Base-by-base conservation (phyloP, 2,329 filamentous ascomycete genomes). In the Diaporthe eres region DNA sequence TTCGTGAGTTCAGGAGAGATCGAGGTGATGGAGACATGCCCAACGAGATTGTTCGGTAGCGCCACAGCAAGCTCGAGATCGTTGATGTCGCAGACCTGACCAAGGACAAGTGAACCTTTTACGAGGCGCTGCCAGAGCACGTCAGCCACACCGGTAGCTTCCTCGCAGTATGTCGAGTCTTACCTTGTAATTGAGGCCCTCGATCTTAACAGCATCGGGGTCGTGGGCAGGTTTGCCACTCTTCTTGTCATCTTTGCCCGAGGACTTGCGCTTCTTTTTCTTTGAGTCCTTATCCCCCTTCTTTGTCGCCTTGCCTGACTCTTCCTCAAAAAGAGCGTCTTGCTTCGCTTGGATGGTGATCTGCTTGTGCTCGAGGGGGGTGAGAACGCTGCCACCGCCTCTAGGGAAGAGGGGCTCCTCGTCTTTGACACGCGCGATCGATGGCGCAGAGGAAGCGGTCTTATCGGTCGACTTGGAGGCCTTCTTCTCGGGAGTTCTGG, bases 281-380 rank as follows among this genome's bases (percentile, higher is more conserved):
- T 90, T 91, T 79, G 81, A 85, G 71, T 80, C 80, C 80, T 85
- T 85, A 17, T 83, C 83, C 57, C 80, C 78, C 73, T 86, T 87
- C 77, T 89, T 87, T 39, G 85, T 82, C 58, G 86, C 85, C 74
- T 89, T 88, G 70, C 87, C 85, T 65, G 90, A 91, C 79, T 93
- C 90, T 80, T 97, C 93, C 85, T 98, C 97, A 82, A 96, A 97
- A 53, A 97, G 87, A 55, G 96, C 97, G 87, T 99, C 97, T 80
- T 94, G 93, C 82, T 94, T 97, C 61, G 97, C 97, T 85, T 98
- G 94, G 75, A 97, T 93, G 81, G 97, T 94, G 78, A 99, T 98
- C 85, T 98, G 95, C 86, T 98, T 98, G 83, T 97, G 94, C 84
- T 99, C 97, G 71, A 99, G 88, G 28, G 97, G 96, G 2, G 97